Base-by-base conservation (phyloP, 2,329 filamentous ascomycete species). In the Geosmithia putterillii region DNA sequence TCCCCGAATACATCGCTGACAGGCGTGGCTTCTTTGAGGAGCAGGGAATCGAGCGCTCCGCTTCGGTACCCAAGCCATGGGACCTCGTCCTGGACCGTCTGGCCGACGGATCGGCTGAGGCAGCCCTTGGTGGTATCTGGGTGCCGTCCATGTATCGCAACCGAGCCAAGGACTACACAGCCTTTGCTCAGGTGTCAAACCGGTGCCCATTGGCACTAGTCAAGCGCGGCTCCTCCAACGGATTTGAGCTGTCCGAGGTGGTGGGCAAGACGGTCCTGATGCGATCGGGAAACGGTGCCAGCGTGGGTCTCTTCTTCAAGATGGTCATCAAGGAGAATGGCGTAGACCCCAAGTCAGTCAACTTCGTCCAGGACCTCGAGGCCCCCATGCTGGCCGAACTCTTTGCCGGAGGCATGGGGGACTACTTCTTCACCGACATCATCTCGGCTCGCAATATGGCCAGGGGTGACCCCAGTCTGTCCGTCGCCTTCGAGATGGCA, bases 341-440 rank as follows among this genome's bases (percentile, higher is more conserved):
- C 10, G 20, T 40, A 8, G 5, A 7, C 38, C 18, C 18, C 15
- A 21, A 23, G 7, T 40, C 38, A 10, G 38, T 40, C n/a, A 23
- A 40, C 22, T 40, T 10, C 7, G 21, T 40, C 10, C 38, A 40
- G n/a, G 38, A 40, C 21, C 21, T 40, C 18, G 38, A 40, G 10
- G 38, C n/a, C 3, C 3, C 7, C 18, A 40, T 40, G 38, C 20
- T 40, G n/a, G 38, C n/a, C 8, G 17, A 40, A 2, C 38, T 40
- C 21, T 40, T 40, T 17, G 15, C 18, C 10, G 38, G 38, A 9
- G 38, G 38, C 21, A 40, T 40, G 38, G 38, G 38, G 3, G 38
- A 40, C 38, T 40, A 40, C 38, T 40, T 40, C 22, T 12, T 40
- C 38, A 23, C 22, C 18, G 38, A 40, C 38, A 40, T 21, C 10